Percentiles rank a stretch among this genome's conserved stretches.
phyloP scores from a whole-genome alignment of 1,284 basidiomycete species.

The Erythrobasidium hasegawianum region DNA sequence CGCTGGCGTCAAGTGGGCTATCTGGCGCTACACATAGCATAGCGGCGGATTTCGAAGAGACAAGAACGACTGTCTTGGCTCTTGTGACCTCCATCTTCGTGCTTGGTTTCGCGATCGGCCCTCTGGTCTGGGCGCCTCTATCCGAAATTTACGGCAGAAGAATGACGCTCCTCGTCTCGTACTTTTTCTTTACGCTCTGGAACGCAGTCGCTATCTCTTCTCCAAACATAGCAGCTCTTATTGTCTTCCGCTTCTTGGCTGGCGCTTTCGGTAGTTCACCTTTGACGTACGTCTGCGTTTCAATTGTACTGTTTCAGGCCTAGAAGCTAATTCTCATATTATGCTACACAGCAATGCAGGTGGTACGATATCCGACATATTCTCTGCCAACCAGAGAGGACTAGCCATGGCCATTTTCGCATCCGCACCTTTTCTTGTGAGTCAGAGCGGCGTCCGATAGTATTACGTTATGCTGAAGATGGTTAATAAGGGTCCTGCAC shows the following conservation, averaged over 20 bases:
- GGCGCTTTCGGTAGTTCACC: constrained; percentile 61
- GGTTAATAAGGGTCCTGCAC: not conserved
- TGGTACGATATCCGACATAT: constrained; percentile 59
- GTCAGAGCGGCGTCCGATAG: not conserved
- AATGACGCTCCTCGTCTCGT: constrained; percentile 58
- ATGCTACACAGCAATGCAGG: constrained; percentile 57
- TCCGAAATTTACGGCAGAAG: constrained; percentile 61
- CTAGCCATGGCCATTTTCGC: constrained; percentile 36
- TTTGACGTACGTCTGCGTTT: constrained; percentile 53
- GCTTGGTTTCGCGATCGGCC: constrained; percentile 39
- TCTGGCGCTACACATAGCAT: constrained; percentile 43
- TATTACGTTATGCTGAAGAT: not conserved
- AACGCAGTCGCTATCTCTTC: constrained; percentile 63
- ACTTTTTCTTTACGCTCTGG: constrained; percentile 59
- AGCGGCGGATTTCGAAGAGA: constrained; percentile 37
- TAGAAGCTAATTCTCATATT: not conserved
- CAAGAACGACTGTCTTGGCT: constrained; percentile 24
- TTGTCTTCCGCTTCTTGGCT: constrained; percentile 59
- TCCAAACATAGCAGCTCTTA: constrained; percentile 59
- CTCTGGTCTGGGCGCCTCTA: constrained; percentile 51
- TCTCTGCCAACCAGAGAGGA: constrained; percentile 23
- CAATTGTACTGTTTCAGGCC: constrained; percentile 10
- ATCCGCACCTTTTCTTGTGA: constrained; percentile 33
- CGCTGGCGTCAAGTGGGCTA: constrained; percentile 49
- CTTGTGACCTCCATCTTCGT: constrained; percentile 36